phyloP scores from a whole-genome alignment of 495 filamentous ascomycete genomes.

The Aspergillus incahuasiensis region DNA sequence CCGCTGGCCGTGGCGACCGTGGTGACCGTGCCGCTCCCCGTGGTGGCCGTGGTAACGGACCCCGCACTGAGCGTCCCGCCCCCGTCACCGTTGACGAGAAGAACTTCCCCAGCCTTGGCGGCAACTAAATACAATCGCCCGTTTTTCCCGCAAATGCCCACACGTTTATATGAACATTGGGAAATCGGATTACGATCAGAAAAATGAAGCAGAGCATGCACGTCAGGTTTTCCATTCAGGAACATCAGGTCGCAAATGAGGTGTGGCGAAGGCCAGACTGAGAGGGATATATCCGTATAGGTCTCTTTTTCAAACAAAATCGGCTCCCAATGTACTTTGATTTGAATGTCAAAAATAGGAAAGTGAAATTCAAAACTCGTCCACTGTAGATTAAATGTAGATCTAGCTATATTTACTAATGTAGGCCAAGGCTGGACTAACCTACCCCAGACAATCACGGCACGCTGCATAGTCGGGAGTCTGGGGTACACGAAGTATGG shows the following conservation, averaged over 20 bases:
- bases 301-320: constrained; percentile 24
- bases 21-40: constrained; percentile 35
- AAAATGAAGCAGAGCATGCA: constrained; percentile 5
- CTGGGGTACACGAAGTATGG: neutral
- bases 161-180: neutral
- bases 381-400: neutral
- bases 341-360: constrained; percentile 33
- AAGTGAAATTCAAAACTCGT: constrained; percentile 19
- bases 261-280: constrained; percentile 5
- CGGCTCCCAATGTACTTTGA: constrained; percentile 34
- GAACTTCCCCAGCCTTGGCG: constrained; percentile 49
- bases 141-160: constrained; percentile 2
- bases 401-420: no score
- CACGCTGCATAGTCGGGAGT: neutral
- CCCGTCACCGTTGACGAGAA: constrained; percentile 41
- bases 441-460: neutral
- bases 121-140: constrained; percentile 31
- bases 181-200: neutral
- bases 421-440: neutral
- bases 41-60: constrained; percentile 23
- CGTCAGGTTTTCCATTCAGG: constrained; percentile 2
- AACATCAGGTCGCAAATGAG: constrained; percentile 4
- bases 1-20: constrained; percentile 30
- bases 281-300: constrained; percentile 15
- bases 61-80: constrained; percentile 30